Evolutionary conservation across 1,284 basidiomycete species (phyloP), one percentile per base, ranked within the genome.

Genomic region (Rhodotorula sp.): DNA sequence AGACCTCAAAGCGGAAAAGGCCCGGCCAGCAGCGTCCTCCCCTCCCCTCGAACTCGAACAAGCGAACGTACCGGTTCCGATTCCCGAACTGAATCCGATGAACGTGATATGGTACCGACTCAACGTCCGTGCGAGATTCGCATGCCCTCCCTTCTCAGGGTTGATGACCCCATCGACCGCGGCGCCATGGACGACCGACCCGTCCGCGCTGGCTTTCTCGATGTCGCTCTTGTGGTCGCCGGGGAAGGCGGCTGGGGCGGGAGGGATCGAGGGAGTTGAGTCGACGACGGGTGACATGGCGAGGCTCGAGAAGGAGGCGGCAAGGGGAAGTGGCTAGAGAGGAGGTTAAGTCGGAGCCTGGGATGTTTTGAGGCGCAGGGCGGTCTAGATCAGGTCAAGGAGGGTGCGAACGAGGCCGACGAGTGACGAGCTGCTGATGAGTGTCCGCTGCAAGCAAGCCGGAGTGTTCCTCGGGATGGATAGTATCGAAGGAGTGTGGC

Each of bases 51-150:
- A 9, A 47, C 30, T 32, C n/a, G 24, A 36, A n/a, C 19, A 27
- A 34, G 22, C 10, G 19, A 20, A 44, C 39, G 24, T 30, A 56
- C 47, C 62, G 1, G 61, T 72, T 13, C 70, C 70, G 48, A 72
- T 72, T 27, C 70, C 70, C 20, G 59, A 59, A n/a, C 55, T 57
- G 56, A 68, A 62, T 39, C 70, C 70, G 36, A 72, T 72, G 54
- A 67, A 68, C n/a, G 66, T 66, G 48, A 72, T 72, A 30, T 72
- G 70, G 20, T 66, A 34, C 13, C 66, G 39, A 4, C 34, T 68
- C 17, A 72, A 36, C 10, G 56, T 29, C 6, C 70, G 59, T 32
- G 65, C 46, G 7, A 64, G 65, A 13, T 59, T 52, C 27, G 52
- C 68, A 20, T 27, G 29, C 2, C 52, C 34, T 6, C 48, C 54